These are phyloP conservation scores for Pythium insidiosum DNA, from an alignment of 352 stramenopile genomes.

Conservation along the genomic window DNA sequence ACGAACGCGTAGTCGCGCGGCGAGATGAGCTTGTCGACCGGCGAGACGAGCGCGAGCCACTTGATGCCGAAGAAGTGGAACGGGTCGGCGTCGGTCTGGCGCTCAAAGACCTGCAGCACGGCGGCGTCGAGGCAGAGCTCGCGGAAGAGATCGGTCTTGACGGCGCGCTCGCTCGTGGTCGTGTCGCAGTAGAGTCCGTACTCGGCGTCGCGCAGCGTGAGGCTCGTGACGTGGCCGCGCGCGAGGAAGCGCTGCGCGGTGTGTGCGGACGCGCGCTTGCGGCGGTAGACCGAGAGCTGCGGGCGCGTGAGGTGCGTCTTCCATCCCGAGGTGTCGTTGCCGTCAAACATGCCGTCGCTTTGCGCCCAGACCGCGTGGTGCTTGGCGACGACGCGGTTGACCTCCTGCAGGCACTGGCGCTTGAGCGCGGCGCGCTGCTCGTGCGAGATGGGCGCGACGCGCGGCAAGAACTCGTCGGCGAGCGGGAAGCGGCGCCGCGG, in stretches of 20 bases:
- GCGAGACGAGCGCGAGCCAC: slow-evolving; percentile 48
- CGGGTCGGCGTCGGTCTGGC: slow-evolving; percentile 43
- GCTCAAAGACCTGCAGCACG: slow-evolving; percentile 52
- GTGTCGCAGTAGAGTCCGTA: slow-evolving; percentile 67
- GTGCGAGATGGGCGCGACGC: slow-evolving; percentile 23
- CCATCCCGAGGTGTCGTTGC: slow-evolving; percentile 40
- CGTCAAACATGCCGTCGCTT: slow-evolving; percentile 35
- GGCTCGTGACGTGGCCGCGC: slow-evolving; percentile 38
- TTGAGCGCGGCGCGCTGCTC: slow-evolving; percentile 38
- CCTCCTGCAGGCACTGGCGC: slow-evolving; percentile 28
- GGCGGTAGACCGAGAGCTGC: slow-evolving; percentile 47
- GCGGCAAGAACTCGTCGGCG: slow-evolving; percentile 39
- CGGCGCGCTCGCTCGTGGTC: slow-evolving; percentile 53
- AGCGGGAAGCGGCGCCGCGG: slow-evolving; percentile 51
- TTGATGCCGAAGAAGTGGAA: slow-evolving; percentile 78
- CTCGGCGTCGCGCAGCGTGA: slow-evolving; percentile 56
- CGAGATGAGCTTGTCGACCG: slow-evolving; percentile 39
- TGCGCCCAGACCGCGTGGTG: slow-evolving; percentile 13
- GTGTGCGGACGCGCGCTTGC: slow-evolving; percentile 18
- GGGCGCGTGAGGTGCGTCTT: slow-evolving; percentile 41
- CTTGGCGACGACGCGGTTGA: slow-evolving; percentile 39
- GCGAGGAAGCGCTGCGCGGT: slow-evolving; percentile 30
- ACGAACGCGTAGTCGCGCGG: slow-evolving; percentile 54
- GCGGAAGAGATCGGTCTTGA: slow-evolving; percentile 43
- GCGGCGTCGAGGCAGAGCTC: slow-evolving; percentile 66